These are phyloP conservation scores for Aspergillus costaricaensis DNA, from an alignment of 2,329 filamentous ascomycete genomes.

Conservation along the genomic window DNA sequence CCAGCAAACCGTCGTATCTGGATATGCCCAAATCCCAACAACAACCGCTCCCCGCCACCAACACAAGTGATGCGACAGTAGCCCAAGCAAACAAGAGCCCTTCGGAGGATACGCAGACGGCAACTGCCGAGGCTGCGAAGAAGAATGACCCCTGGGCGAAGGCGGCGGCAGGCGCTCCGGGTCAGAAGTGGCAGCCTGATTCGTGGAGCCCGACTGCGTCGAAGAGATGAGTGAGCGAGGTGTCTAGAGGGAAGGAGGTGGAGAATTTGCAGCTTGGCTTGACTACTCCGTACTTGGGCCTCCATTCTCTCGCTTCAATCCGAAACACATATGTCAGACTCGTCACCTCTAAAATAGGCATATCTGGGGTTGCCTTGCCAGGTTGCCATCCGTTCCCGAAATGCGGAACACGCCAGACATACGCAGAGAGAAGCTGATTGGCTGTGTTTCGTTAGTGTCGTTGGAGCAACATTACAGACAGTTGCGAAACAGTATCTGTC, in stretches of 20 bases:
- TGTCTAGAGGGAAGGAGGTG: background rate
- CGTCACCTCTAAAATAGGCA: background rate
- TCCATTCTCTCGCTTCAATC: background rate
- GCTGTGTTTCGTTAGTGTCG: too few species aligned
- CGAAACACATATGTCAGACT: background rate
- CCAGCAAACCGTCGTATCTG: constrained; percentile 59
- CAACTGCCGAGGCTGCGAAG: constrained; percentile 10
- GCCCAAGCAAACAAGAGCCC: background rate
- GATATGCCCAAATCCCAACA: constrained; percentile 54
- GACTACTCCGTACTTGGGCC: background rate
- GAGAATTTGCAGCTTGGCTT: background rate
- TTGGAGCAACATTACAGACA: too few species aligned
- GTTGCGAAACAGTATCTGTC: too few species aligned
- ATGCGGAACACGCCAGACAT: background rate
- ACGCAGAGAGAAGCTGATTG: too few species aligned
- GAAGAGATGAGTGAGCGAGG: constrained; percentile 36
- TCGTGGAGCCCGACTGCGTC: constrained; percentile 59
- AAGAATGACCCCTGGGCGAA: constrained; percentile 60
- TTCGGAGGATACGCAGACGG: background rate
- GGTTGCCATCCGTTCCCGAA: background rate
- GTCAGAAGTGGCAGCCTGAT: constrained; percentile 68
- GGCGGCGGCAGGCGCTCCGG: constrained; percentile 54
- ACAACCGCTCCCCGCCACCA: constrained; percentile 50
- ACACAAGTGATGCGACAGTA: constrained; percentile 44
- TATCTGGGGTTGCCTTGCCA: background rate